phyloP scores from a whole-genome alignment of 768 basidiomycete genomes.

The Termitomyces eurrhizus region DNA sequence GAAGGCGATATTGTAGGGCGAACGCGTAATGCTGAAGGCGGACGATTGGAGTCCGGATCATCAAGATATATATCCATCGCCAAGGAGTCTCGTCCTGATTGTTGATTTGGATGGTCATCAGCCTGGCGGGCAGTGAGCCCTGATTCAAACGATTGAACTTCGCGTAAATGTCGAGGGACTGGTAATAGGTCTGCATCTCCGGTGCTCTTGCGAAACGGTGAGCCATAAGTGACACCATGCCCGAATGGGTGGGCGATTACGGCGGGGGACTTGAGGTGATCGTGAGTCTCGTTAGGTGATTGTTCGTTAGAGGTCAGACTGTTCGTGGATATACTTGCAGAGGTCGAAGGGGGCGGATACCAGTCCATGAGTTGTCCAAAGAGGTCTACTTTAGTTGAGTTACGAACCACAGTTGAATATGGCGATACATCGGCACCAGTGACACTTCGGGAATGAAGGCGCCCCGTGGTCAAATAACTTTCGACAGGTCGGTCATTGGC shows the following conservation, averaged over 20 bases:
- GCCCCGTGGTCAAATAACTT: slow-evolving; percentile 34
- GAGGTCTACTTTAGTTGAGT: slow-evolving; percentile 40
- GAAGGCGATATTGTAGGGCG: slow-evolving; percentile 10
- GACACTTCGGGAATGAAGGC: slow-evolving; percentile 76
- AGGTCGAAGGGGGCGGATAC: slow-evolving; percentile 35
- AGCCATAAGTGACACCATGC: slow-evolving; percentile 54
- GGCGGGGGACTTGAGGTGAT: slow-evolving; percentile 20
- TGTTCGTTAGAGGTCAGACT: slow-evolving; percentile 26
- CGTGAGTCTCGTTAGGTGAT: slow-evolving; percentile 21
- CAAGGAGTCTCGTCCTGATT: slow-evolving; percentile 7
- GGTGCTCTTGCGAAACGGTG: slow-evolving; percentile 44
- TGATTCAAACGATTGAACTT: slow-evolving; percentile 88
- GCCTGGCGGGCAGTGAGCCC: slow-evolving; percentile 68
- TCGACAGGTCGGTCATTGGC: slow-evolving; percentile 24
- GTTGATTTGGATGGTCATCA: slow-evolving; percentile 20
- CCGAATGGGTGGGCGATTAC: slow-evolving; percentile 61
- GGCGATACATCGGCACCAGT: slow-evolving; percentile 64
- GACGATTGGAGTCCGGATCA: slow-evolving; percentile 17
- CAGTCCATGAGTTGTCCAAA: slow-evolving; percentile 69
- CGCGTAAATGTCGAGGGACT: slow-evolving; percentile 58
- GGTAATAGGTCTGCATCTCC: slow-evolving; percentile 26
- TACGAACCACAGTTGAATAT: slow-evolving; percentile 25
- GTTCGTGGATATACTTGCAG: slow-evolving; percentile 31
- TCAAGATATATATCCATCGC: slow-evolving; percentile 14
- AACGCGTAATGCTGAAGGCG: slow-evolving; percentile 25